Conservation (phyloP, 163 green algal genomes). For the Scenedesmus sp. region DNA sequence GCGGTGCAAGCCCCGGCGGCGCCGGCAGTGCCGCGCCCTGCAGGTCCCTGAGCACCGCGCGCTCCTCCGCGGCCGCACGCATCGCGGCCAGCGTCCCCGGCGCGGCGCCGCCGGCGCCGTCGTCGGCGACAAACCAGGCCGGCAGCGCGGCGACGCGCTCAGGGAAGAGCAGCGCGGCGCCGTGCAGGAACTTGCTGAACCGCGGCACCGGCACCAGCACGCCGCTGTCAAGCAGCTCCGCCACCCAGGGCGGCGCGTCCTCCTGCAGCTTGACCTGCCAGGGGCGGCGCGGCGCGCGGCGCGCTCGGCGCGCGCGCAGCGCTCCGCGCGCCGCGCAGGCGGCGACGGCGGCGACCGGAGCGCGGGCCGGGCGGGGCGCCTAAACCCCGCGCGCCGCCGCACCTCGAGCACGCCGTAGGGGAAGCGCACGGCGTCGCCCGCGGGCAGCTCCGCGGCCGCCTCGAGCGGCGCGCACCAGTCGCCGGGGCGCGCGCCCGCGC, state of each 20-base stretch:
- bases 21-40: too few species aligned
- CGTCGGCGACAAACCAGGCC: slow-evolving; percentile 69
- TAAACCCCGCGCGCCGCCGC: too few species aligned
- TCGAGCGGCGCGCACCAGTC: slow-evolving; percentile 49
- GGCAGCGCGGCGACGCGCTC: slow-evolving; percentile 58
- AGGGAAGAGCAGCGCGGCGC: slow-evolving; percentile 74
- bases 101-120: neutral
- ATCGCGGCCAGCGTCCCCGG: slow-evolving; percentile 3
- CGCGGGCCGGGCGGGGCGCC: too few species aligned
- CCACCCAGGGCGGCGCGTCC: slow-evolving; percentile 65
- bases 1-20: too few species aligned
- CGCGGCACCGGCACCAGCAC: slow-evolving; percentile 77
- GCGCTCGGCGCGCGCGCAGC: too few species aligned
- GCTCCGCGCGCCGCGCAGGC: too few species aligned
- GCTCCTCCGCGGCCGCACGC: neutral
- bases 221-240: slow-evolving; percentile 53
- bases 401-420: slow-evolving; percentile 87
- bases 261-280: slow-evolving; percentile 85
- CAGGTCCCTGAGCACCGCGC: neutral
- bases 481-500: neutral
- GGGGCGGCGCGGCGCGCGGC: too few species aligned
- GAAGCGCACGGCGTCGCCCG: slow-evolving; percentile 67
- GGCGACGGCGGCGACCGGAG: too few species aligned
- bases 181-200: slow-evolving; percentile 92
- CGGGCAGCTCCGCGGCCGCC: slow-evolving; percentile 16